Conservation (phyloP, 768 basidiomycete genomes). For the Suillus discolor region DNA sequence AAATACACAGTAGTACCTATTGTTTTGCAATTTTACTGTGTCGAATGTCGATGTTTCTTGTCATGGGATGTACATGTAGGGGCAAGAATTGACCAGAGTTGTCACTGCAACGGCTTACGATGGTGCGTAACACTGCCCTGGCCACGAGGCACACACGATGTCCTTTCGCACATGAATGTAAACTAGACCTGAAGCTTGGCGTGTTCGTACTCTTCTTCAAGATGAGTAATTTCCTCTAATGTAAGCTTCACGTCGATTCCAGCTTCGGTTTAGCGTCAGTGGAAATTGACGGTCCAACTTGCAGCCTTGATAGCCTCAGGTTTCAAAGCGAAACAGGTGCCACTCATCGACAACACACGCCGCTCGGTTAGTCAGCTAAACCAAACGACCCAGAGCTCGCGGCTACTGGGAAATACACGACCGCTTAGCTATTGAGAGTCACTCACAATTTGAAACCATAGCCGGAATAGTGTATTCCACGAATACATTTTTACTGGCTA, state of each 20-base stretch:
- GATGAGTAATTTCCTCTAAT: constrained; percentile 47
- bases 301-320: too few species aligned
- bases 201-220: constrained; percentile 44
- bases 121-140: not conserved
- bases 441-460: too few species aligned
- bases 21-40: not conserved
- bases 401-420: too few species aligned
- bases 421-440: too few species aligned
- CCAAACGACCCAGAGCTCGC: too few species aligned
- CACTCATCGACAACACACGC: too few species aligned
- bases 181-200: not conserved
- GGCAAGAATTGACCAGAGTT: not conserved
- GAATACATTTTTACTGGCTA: too few species aligned
- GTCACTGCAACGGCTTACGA: not conserved
- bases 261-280: constrained; percentile 22
- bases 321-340: too few species aligned
- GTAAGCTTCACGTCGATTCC: constrained; percentile 45
- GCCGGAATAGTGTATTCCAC: too few species aligned
- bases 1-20: not conserved
- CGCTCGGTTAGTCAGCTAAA: too few species aligned
- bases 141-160: not conserved
- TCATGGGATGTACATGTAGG: not conserved
- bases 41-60: not conserved
- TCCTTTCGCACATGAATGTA: not conserved
- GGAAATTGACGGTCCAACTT: too few species aligned